Evolutionary conservation across 1,139 yeast genomes (phyloP), one percentile per base, ranked within the genome.

Genomic region (Suhomyces terraborum): DNA sequence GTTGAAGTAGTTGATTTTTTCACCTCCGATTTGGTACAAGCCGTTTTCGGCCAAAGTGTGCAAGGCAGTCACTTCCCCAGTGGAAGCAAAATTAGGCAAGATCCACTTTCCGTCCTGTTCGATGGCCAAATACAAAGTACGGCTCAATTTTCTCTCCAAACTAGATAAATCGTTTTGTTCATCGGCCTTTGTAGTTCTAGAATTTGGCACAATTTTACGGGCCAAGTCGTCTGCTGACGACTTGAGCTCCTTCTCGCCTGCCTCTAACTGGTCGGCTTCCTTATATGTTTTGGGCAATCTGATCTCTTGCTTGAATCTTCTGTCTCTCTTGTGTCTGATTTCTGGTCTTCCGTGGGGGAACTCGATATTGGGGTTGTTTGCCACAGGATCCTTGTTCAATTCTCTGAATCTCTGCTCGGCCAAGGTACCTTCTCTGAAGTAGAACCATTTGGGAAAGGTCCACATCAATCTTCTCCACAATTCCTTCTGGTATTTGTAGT

Each of bases 401-500:
- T 82, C 80, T 41, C 82, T 69, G 65, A 82, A 93, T 55, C 80
- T 80, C 61, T 89, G 87, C 60, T 89, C 96, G 8, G 96, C 80
- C 49, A 93, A 71, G 1, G 98, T 85, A 48, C 98, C 98, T 54
- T 79, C 84, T 61, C 86, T 87, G 69, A 84, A 93, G 69, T 89
- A 94, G 62, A 82, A 91, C 79, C 91, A 89, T 53, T 84, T 82
- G 5, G 98, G 98, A 64, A 93, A 93, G 0, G 98, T 89, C 96
- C 97, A 89, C 96, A 91, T 89, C 52, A 93, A 74, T 58, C 98
- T 77, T 56, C 82, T 83, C 74, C 91, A 91, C 47, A 93, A 74
- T 59, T 87, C 95, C 46, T 80, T 79, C 64, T 91, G 96, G 62
- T 94, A 94, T 45, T 80, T 73, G 62, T 84, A 87, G 65, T 84